These are phyloP conservation scores for Trifolium fragiferum DNA, from an alignment of 306 rosid genomes.

Conservation along the genomic window DNA sequence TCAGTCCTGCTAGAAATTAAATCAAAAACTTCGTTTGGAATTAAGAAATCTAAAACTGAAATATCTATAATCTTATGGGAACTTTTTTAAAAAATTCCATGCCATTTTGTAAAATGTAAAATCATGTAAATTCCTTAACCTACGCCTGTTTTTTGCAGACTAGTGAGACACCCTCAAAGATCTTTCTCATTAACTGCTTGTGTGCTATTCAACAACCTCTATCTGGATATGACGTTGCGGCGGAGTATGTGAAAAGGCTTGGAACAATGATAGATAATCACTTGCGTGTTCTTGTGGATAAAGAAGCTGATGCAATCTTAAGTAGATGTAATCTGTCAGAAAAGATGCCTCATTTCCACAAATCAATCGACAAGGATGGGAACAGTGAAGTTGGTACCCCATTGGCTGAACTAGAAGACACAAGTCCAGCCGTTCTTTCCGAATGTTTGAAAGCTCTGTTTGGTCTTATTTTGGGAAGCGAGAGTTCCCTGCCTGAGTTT, in stretches of 20 bases:
- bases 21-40: neutral
- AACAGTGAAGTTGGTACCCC: conserved; percentile 50
- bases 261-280: conserved; percentile 78
- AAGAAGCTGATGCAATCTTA: conserved; percentile 77
- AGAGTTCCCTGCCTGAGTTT: conserved; percentile 85
- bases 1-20: conserved; percentile 10
- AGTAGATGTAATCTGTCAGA: conserved; percentile 72
- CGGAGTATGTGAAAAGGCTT: conserved; percentile 77
- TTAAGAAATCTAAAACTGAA: conserved; percentile 14
- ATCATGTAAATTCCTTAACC: conserved; percentile 29
- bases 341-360: conserved; percentile 69
- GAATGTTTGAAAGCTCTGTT: conserved; percentile 83
- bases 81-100: conserved; percentile 30
- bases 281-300: conserved; percentile 69
- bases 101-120: conserved; percentile 2
- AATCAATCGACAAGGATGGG: conserved; percentile 49
- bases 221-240: conserved; percentile 74
- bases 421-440: conserved; percentile 67
- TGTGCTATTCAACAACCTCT: conserved; percentile 88
- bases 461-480: conserved; percentile 87
- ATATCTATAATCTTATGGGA: conserved; percentile 5
- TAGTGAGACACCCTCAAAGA: conserved; percentile 85
- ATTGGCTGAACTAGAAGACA: conserved; percentile 81
- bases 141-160: conserved; percentile 65
- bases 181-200: conserved; percentile 90